phyloP scores from a whole-genome alignment of 371 early-diverging fungal species.

The Rhizopus microsporus region DNA sequence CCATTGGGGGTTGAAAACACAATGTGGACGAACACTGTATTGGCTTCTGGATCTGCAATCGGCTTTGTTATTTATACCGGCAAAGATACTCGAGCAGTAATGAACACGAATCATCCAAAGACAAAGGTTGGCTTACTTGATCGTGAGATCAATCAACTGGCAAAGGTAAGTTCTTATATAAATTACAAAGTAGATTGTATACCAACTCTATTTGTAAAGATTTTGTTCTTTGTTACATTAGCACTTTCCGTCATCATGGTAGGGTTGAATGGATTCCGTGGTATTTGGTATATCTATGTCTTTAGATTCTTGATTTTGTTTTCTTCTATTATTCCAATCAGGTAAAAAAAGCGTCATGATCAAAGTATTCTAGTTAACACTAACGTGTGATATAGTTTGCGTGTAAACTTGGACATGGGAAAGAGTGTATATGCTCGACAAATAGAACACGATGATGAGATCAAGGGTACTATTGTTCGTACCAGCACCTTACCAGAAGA shows the following conservation, averaged over 20 bases:
- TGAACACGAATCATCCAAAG: constrained; percentile 96
- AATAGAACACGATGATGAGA: constrained; percentile 82
- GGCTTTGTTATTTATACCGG: constrained; percentile 98
- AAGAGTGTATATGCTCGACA: constrained; percentile 88
- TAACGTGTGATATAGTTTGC: constrained; percentile 56
- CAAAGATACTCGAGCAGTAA: constrained; percentile 94
- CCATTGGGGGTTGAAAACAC: constrained; percentile 93
- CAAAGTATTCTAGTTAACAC: background rate
- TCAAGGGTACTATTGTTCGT: constrained; percentile 90
- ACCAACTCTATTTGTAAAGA: constrained; percentile 38
- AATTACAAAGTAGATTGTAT: background rate
- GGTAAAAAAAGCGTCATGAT: constrained; percentile 34
- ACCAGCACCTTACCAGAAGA: constrained; percentile 99
- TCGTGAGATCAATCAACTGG: constrained; percentile 90
- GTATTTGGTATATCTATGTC: constrained; percentile 88
- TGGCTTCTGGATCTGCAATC: constrained; percentile 92
- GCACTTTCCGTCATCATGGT: constrained; percentile 87
- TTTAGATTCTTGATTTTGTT: constrained; percentile 97
- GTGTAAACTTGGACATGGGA: constrained; percentile 98
- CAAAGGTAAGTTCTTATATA: constrained; percentile 68
- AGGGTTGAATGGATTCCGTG: constrained; percentile 86
- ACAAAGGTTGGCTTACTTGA: constrained; percentile 98
- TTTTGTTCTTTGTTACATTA: constrained; percentile 84
- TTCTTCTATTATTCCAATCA: constrained; percentile 98
- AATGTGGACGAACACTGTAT: constrained; percentile 98